phyloP scores from a whole-genome alignment of 495 filamentous ascomycete species.

The Trichocladium uniseriatum region DNA sequence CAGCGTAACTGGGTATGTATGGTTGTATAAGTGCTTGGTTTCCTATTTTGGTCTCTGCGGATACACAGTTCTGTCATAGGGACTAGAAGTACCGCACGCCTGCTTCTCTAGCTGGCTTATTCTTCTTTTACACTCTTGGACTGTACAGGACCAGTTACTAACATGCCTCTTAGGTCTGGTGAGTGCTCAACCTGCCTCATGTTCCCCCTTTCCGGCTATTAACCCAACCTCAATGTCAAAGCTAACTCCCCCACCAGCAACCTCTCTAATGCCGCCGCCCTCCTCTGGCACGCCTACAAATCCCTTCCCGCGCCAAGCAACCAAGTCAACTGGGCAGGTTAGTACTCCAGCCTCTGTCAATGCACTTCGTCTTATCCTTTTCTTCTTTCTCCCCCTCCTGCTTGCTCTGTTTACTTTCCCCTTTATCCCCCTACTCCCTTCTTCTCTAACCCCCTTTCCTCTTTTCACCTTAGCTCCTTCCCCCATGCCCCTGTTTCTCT shows the following conservation, averaged over 20 bases:
- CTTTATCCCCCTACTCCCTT: too few species aligned
- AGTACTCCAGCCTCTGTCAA: slow-evolving; percentile 8
- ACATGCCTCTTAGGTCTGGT: slow-evolving; percentile 47
- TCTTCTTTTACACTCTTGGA: neutral
- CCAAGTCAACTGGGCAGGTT: slow-evolving; percentile 78
- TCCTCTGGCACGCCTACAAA: slow-evolving; percentile 79
- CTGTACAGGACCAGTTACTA: neutral
- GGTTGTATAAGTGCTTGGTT: neutral
- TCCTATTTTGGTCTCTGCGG: neutral
- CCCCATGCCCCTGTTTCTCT: too few species aligned
- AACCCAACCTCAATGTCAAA: neutral
- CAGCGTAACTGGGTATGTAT: slow-evolving; percentile 78
- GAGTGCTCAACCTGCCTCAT: slow-evolving; percentile 18
- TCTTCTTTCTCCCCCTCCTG: too few species aligned
- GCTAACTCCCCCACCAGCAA: slow-evolving; percentile 46
- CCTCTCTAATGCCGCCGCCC: slow-evolving; percentile 71
- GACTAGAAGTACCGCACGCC: too few species aligned
- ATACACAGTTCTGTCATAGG: too few species aligned
- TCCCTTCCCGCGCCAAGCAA: slow-evolving; percentile 65
- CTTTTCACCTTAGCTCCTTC: too few species aligned
- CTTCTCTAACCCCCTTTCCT: too few species aligned
- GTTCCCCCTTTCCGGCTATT: too few species aligned
- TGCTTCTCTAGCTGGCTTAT: too few species aligned
- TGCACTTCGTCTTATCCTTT: neutral
- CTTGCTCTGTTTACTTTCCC: too few species aligned